These are phyloP conservation scores for Gossypium australe DNA, from an alignment of 345 rosid species.

Conservation along the genomic window DNA sequence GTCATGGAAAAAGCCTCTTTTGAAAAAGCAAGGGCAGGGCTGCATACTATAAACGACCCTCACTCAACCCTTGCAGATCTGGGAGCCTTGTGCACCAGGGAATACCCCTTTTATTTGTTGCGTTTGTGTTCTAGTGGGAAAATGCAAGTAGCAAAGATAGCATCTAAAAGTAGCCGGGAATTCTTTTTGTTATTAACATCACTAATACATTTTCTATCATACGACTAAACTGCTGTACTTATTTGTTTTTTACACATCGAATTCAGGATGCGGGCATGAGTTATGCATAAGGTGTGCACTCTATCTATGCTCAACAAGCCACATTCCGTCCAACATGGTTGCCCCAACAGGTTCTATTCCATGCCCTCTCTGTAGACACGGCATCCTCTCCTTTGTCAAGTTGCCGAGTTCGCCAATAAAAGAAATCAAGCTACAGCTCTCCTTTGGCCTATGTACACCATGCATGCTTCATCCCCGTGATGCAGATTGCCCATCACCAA, in stretches of 20 bases:
- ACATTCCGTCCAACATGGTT: constrained; percentile 51
- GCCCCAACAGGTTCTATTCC: constrained; percentile 87
- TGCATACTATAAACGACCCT: too few species aligned
- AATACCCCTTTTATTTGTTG: neutral
- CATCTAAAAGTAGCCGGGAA: neutral
- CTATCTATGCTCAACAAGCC: constrained; percentile 88
- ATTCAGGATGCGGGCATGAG: constrained; percentile 87
- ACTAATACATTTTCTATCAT: neutral
- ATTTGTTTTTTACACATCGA: neutral
- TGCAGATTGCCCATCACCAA: constrained; percentile 51
- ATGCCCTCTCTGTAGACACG: constrained; percentile 92
- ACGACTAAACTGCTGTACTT: neutral
- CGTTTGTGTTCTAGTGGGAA: too few species aligned
- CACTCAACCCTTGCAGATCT: too few species aligned
- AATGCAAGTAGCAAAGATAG: neutral
- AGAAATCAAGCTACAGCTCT: constrained; percentile 56
- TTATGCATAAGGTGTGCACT: constrained; percentile 91
- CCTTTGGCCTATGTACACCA: constrained; percentile 84
- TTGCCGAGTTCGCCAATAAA: constrained; percentile 61
- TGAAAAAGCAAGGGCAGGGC: too few species aligned
- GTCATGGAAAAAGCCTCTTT: neutral
- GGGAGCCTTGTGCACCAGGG: too few species aligned
- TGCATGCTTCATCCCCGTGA: constrained; percentile 84
- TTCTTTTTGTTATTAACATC: neutral
- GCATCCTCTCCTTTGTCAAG: constrained; percentile 63